Evolutionary conservation across 202 grass and related monocot species (phyloP), one percentile per base, ranked within the genome.

Genomic region (Musa balbisiana): DNA sequence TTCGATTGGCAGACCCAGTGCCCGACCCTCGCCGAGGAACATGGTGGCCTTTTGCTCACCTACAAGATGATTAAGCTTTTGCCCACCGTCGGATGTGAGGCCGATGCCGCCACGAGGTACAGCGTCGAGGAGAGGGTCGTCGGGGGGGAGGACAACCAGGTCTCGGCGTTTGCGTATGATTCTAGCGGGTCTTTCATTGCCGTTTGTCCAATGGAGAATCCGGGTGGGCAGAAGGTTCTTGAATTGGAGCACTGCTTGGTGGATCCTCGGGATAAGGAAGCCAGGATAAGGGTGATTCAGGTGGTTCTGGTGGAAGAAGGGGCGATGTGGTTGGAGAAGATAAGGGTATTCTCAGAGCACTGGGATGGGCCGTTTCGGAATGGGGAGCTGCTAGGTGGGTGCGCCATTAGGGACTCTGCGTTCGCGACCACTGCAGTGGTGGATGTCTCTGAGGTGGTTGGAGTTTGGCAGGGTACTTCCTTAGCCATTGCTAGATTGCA

Each of bases 1-100:
- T 83, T 89, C 20, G 91, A 98, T 83, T 98, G 94, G 94, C 94
- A 94, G 82, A 92, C 87, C 70, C 94, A 98, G 87, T 98, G 94
- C 87, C 91, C 94, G 0, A 94, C 91, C 8, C 88, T 98, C 3
- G 94, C 91, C 58, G 82, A 87, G 72, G 88, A 88, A 22, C 53
- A 69, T 0, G 63, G 62, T 11, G 76, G 79, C 14, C 19, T 80
- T 72, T 73, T 86, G 21, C 81, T 98, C 15, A 88, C 83, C 72
- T 98, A 91, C 87, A 80, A 88, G 63, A 81, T 92, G 50, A 86
- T 91, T 65, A 92, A 85, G 73, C 87, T 98, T 2, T 83, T 93
- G 76, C 94, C 91, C 23, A 98, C 94, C 33, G 94, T 90, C 3
- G 94, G 94, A 59, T 94, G 94, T 64, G 94, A 98, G 82, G 94